phyloP scores from a whole-genome alignment of 768 basidiomycete genomes.

The Albatrellus ellisii region DNA sequence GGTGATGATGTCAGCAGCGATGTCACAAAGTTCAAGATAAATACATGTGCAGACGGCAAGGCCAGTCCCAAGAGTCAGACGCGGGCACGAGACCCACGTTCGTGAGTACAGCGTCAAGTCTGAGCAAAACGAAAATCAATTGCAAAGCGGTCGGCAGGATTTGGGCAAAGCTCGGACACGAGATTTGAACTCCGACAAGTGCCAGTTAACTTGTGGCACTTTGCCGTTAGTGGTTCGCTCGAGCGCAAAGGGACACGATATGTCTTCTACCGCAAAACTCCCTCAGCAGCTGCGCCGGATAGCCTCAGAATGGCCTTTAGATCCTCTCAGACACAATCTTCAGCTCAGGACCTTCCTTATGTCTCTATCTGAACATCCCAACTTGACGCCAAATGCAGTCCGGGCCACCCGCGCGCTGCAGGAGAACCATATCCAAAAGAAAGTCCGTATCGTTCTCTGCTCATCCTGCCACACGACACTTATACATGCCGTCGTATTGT shows the following conservation, averaged over 20 bases:
- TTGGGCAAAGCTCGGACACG: no score
- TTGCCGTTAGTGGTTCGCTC: not conserved
- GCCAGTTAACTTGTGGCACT: not conserved
- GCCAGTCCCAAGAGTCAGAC: no score
- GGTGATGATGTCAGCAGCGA: no score
- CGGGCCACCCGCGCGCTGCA: constrained; percentile 41
- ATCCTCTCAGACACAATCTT: constrained; percentile 67
- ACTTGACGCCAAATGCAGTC: constrained; percentile 47
- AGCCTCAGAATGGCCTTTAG: constrained; percentile 50
- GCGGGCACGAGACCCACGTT: no score
- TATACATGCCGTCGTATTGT: not conserved
- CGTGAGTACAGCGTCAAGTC: no score
- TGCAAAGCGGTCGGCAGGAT: no score
- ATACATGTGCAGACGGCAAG: no score
- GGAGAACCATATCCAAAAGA: constrained; percentile 42
- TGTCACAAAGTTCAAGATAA: no score
- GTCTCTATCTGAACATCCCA: constrained; percentile 56
- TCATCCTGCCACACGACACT: not conserved
- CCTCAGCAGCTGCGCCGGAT: constrained; percentile 39
- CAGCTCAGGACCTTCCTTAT: constrained; percentile 56
- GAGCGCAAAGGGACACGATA: constrained; percentile 10
- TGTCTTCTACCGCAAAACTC: constrained; percentile 23
- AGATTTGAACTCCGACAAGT: not conserved
- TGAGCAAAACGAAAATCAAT: no score
- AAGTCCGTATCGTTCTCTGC: constrained; percentile 26